Conservation (phyloP, 306 rosid genomes). For the Mimosa bimucronata region DNA sequence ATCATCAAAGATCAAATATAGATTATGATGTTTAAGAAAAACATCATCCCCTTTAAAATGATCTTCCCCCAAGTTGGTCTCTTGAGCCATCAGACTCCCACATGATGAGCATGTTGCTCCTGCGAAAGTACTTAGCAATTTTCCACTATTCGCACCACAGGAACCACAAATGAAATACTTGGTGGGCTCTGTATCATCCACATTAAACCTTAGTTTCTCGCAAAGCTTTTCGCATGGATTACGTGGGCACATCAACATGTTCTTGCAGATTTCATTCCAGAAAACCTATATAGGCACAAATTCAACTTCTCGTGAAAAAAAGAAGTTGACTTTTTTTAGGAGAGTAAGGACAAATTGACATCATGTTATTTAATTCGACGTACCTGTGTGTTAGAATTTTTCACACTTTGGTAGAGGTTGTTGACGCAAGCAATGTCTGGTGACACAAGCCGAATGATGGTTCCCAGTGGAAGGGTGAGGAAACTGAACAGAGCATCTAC, state of each 20-base stretch:
- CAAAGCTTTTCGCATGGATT: constrained; percentile 12
- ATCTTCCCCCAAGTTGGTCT: background rate
- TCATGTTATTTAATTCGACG: no score
- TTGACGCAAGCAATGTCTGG: no score
- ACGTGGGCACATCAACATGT: background rate
- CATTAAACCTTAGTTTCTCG: constrained; percentile 4
- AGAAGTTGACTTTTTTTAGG: no score
- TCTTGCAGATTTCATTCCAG: background rate
- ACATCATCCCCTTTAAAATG: background rate
- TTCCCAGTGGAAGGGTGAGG: no score
- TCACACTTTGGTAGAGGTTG: no score
- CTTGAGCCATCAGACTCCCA: background rate
- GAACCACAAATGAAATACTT: constrained; percentile 6
- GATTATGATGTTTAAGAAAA: background rate
- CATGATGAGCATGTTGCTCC: background rate
- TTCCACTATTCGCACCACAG: background rate
- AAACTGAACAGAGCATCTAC: no score
- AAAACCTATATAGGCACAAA: background rate
- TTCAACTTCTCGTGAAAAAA: background rate
- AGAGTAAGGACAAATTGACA: no score
- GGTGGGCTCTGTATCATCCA: constrained; percentile 28
- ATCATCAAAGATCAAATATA: constrained; percentile 30
- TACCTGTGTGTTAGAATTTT: no score
- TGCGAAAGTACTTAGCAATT: background rate
- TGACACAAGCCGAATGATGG: no score